Conservation (phyloP, 768 basidiomycete species). For the Leccinellum rugosiceps region DNA sequence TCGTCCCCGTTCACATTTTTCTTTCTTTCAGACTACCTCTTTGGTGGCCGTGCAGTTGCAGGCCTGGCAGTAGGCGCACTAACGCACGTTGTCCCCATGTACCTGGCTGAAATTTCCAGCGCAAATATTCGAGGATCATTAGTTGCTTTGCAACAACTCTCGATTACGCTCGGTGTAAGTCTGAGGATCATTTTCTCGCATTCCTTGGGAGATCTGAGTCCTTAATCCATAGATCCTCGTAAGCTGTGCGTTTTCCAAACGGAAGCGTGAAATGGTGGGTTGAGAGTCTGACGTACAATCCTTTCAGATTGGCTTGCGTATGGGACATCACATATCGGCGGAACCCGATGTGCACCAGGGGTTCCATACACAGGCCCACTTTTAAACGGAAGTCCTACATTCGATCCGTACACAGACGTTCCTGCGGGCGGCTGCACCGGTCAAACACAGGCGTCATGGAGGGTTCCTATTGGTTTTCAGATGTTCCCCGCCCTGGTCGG, state of each 20-base stretch:
- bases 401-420: slow-evolving; percentile 28
- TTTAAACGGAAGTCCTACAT: slow-evolving; percentile 30
- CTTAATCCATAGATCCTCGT: slow-evolving; percentile 24
- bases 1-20: background rate
- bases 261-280: too few relatives aligned
- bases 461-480: slow-evolving; percentile 36
- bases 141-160: slow-evolving; percentile 35
- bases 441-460: slow-evolving; percentile 33
- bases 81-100: slow-evolving; percentile 31
- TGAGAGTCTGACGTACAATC: background rate
- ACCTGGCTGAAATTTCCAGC: slow-evolving; percentile 39
- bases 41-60: slow-evolving; percentile 28
- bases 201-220: background rate
- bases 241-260: slow-evolving; percentile 25
- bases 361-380: slow-evolving; percentile 30
- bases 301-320: slow-evolving; percentile 30
- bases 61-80: slow-evolving; percentile 18
- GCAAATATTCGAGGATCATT: slow-evolving; percentile 36
- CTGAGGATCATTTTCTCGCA: background rate
- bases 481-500: slow-evolving; percentile 37
- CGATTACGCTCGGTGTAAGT: slow-evolving; percentile 35
- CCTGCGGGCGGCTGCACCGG: slow-evolving; percentile 32
- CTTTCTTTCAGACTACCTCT: slow-evolving; percentile 20
- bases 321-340: slow-evolving; percentile 34
- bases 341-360: slow-evolving; percentile 28